A percentile compares a stretch with the other conserved stretches of the same genome.
Conservation (phyloP, 805 yeast species). For the Tetrapisispora arboricola region DNA sequence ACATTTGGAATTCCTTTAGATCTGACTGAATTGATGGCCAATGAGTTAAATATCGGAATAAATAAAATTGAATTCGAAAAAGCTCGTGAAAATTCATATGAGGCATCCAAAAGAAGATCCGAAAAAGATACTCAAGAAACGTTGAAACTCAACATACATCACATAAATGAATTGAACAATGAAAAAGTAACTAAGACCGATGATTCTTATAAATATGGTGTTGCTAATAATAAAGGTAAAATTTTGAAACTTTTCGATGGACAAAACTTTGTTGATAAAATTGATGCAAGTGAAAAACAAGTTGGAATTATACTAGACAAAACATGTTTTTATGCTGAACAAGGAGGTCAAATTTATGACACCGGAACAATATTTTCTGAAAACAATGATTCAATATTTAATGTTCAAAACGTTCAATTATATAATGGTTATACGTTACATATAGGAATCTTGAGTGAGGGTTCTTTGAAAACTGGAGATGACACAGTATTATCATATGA, state of each 20-base stretch:
- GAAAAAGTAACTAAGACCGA: conserved; percentile 68
- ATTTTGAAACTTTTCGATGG: conserved; percentile 66
- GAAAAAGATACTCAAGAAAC: conserved; percentile 45
- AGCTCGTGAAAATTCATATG: conserved; percentile 80
- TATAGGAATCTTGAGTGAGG: conserved; percentile 78
- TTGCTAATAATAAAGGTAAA: conserved; percentile 56
- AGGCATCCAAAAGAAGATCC: conserved; percentile 87
- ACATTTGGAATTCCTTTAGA: conserved; percentile 99
- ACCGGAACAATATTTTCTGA: conserved; percentile 87
- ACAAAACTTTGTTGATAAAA: conserved; percentile 44
- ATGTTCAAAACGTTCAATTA: conserved; percentile 81
- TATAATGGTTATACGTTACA: conserved; percentile 94
- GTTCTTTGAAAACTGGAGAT: conserved; percentile 56
- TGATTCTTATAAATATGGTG: conserved; percentile 71
- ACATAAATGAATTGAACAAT: conserved; percentile 57
- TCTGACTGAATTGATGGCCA: conserved; percentile 95
- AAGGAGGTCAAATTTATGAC: conserved; percentile 98
- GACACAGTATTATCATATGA: conserved; percentile 77
- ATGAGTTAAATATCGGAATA: conserved; percentile 88
- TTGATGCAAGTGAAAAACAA: conserved; percentile 38
- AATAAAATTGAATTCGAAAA: conserved; percentile 87
- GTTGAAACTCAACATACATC: conserved; percentile 84
- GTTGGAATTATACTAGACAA: conserved; percentile 76
- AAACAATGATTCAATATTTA: conserved; percentile 66
- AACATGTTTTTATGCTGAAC: conserved; percentile 96